Evolutionary conservation across 2,329 filamentous ascomycete genomes (phyloP), one percentile per base, ranked within the genome.

Genomic region (Cladobotryum mycophilum): DNA sequence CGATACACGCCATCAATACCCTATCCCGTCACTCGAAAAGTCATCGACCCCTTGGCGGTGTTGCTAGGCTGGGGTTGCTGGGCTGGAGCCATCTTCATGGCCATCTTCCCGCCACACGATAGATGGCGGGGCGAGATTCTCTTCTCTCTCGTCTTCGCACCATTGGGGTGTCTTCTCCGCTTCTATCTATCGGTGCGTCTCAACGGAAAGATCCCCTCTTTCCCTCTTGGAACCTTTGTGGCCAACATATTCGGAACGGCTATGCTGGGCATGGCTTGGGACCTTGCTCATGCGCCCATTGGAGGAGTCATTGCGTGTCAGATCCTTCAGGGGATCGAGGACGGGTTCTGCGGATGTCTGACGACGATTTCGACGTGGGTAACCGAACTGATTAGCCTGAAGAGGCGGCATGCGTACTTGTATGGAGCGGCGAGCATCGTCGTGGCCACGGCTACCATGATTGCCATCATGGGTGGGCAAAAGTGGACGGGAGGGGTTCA

Each of bases 141-240:
- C 1, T 92, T 96, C 59, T 80, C 89, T 0, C 73, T 93, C 22
- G 82, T 90, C 2, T 93, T 96, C 60, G 87, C 89, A 1, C 92
- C 92, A 0, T 58, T 89, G 0, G 92, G 92, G 0, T 91, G 86
- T 58, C 68, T 96, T 0, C 63, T 78, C 0, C 80, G 92, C 3
- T 95, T 88, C 70, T 91, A 89, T 63, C 67, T 80, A 1, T 86
- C 86, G 0, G 63, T 87, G 6, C 67, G 73, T 20, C 76, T 96
- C n/a, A 96, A 96, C 60, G 72, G 78, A 0, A 74, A 80, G 17
- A 58, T 82, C 0, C 67, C 81, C 0, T 70, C 76, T 0, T 96
- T 96, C 58, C 92, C 92, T 0, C 67, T 96, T 0, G 92, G 92
- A 2, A 97, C 92, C 0, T 96, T 96, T 60, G 70, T 73, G 0